These are phyloP conservation scores for Clavariopsis aquatica DNA, from an alignment of 495 filamentous ascomycete species.

Conservation along the genomic window DNA sequence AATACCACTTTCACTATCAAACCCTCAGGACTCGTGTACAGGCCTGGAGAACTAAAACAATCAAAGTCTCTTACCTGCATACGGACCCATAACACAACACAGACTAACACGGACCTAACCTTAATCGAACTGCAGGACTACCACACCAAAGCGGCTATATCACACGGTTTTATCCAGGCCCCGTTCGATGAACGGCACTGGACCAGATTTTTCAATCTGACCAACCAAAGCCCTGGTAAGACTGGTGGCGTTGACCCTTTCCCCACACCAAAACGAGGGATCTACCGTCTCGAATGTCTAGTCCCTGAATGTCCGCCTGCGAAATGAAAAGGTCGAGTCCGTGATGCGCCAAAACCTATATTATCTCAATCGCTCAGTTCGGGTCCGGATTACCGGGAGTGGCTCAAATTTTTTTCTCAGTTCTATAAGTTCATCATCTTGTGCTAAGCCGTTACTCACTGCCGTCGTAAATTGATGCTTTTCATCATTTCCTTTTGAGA, in stretches of 20 bases:
- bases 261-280: slow-evolving; percentile 19
- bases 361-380: background rate
- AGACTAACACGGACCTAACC: background rate
- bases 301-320: background rate
- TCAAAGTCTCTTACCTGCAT: slow-evolving; percentile 8
- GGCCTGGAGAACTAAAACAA: slow-evolving; percentile 1
- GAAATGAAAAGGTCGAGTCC: background rate
- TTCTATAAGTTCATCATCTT: background rate
- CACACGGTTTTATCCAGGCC: slow-evolving; percentile 6
- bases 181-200: background rate
- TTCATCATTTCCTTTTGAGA: background rate
- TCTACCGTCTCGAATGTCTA: slow-evolving; percentile 21
- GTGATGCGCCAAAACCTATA: background rate
- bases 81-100: background rate
- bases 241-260: slow-evolving; percentile 6
- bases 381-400: background rate
- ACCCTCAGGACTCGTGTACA: background rate
- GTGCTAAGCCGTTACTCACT: background rate
- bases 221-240: background rate
- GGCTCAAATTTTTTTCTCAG: background rate
- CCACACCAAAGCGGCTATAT: slow-evolving; percentile 12
- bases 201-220: background rate
- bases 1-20: background rate
- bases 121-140: slow-evolving; percentile 5
- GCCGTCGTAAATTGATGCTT: background rate